Base-by-base conservation (phyloP, 2,329 filamentous ascomycete species). In the Alternaria novae-zelandiae region DNA sequence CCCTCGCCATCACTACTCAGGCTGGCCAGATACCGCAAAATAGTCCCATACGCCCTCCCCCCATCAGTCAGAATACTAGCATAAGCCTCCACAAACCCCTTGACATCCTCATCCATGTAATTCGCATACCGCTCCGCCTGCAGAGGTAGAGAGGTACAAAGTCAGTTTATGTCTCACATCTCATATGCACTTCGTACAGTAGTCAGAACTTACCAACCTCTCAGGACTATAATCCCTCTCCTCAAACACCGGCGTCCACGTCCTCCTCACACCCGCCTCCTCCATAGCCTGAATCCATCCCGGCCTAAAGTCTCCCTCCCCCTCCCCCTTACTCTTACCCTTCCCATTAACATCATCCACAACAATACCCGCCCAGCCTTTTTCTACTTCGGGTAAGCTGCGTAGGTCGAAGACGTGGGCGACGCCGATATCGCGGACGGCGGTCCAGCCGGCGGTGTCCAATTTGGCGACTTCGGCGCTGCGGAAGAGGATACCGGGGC, bases 231-330 rank as follows among this genome's bases (percentile, higher is more conserved):
- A n/a, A n/a, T n/a, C n/a, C n/a, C n/a, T n/a, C n/a, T n/a, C n/a
- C n/a, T n/a, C n/a, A n/a, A n/a, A 93, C 1, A 93, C 89, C 1
- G 91, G 89, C 1, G 83, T 83, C 77, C 90, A 90, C 10, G 87
- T 79, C 13, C 88, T 82, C 54, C 66, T 83, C 81, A 82, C 76
- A 6, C 85, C 79, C 5, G 82, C 80, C 9, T 46, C 74, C 68
- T 65, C 75, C 72, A 79, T 69, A 0, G 43, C 63, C 1, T 30
- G 41, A 3, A 75, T 57, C 74, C 75, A 73, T 6, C 54, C 65
- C 0, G 68, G 67, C 6, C 59, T 64, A 3, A 84, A 77, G 5
- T 82, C 78, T n/a, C n/a, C n/a, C n/a, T n/a, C n/a, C n/a, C n/a
- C n/a, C n/a, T n/a, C n/a, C n/a, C n/a, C n/a, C n/a, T n/a, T n/a